These are phyloP conservation scores for Sporisorium iseilematis-ciliati DNA, from an alignment of 1,284 basidiomycete genomes.

Conservation along the genomic window DNA sequence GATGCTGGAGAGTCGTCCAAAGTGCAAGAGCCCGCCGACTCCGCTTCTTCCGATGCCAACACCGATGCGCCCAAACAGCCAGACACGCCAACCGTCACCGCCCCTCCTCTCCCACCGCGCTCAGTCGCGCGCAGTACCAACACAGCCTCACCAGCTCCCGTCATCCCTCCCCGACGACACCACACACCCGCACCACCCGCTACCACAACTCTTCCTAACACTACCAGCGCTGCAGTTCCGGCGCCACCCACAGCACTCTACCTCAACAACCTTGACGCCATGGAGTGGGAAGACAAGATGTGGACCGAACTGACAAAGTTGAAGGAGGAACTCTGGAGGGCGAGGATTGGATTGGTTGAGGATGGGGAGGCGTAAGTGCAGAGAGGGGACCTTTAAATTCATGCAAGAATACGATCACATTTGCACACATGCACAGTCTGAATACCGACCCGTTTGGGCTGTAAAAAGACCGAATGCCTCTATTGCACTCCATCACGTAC, in stretches of 20 bases:
- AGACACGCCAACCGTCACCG: constrained; percentile 9
- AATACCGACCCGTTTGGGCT: too few species aligned
- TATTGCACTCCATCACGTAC: too few species aligned
- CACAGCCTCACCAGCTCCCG: constrained; percentile 20
- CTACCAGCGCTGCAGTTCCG: background rate
- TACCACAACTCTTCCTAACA: background rate
- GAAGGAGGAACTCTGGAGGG: constrained; percentile 61
- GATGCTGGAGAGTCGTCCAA: background rate
- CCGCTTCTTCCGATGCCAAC: background rate
- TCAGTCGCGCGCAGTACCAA: constrained; percentile 23
- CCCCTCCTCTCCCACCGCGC: constrained; percentile 34
- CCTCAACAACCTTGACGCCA: constrained; percentile 28
- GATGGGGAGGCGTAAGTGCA: background rate
- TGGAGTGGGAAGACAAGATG: constrained; percentile 64
- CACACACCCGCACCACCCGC: constrained; percentile 2
- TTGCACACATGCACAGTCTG: background rate
- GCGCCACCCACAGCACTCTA: constrained; percentile 21
- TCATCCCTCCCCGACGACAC: constrained; percentile 36
- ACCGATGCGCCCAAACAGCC: constrained; percentile 7
- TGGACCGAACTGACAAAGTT: constrained; percentile 61
- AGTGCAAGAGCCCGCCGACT: background rate
- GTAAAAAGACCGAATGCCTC: too few species aligned
- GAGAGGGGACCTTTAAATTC: background rate
- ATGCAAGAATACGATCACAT: background rate
- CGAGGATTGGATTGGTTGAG: constrained; percentile 47